Evolutionary conservation across 1,139 yeast genomes (phyloP), one percentile per base, ranked within the genome.

Genomic region (Pichia kudriavzevii): DNA sequence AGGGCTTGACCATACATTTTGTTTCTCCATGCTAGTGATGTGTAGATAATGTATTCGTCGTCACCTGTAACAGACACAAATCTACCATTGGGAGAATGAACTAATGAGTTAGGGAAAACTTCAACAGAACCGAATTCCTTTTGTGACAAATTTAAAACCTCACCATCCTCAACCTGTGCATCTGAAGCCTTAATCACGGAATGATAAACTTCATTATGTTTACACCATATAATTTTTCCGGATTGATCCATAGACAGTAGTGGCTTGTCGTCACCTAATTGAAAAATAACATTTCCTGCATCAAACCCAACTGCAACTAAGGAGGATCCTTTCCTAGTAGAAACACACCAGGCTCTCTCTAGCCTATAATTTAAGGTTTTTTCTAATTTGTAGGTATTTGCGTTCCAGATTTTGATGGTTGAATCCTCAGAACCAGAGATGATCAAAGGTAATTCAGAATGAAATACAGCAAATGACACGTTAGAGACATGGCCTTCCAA

Each of bases 1-100:
- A 77, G 64, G 12, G 95, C 96, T 40, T 76, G 72, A 45, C 97
- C 98, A 59, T 84, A 91, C 34, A 88, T 73, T 63, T 87, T 91
- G 49, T 93, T 87, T 65, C 98, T 77, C 98, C 98, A 91, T 2
- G 97, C 97, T 53, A 93, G 72, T 1, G 98, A 93, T 7, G 97
- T 87, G 64, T 91, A 93, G 39, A 93, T 80, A 51, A 91, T 85
- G 59, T 85, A 91, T 61, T 91, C 98, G 42, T 96, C 97, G 63
- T 93, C 98, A 55, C 99, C 99, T 39, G 93, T 82, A 32, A 91
- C 96, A 18, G 97, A 82, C 26, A 88, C 97, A 58, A 83, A 91
- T 61, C 96, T 78, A 42, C 99, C 99, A 56, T 93, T 91, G 43
- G 97, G 97, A 26, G 97, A 88, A 60, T 91, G 98, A 32, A 71